Evolutionary conservation across 148 eudicot genomes (phyloP), one percentile per base, ranked within the genome.

Genomic region (Cornus kousa): DNA sequence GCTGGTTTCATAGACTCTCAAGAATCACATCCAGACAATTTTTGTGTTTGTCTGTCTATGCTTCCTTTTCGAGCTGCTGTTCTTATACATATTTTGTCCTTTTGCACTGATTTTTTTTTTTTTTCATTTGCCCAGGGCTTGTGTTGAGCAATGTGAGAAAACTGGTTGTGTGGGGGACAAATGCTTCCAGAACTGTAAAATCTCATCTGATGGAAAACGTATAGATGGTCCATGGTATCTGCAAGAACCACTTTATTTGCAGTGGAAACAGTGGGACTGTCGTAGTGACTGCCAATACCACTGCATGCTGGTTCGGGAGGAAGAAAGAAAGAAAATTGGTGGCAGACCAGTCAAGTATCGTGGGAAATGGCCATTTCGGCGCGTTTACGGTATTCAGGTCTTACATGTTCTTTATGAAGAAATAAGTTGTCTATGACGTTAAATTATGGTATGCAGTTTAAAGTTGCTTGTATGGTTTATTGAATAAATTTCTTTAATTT

Each of bases 241-340:
- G 9, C 99, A 95, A 84, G 99, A 95, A 83, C 97, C 99, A 65
- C 97, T 95, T 9, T 95, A 95, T 77, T 76, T 89, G 83, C 88
- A 79, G 60, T 95, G 99, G 99, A 95, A 95, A 86, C 90, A 89
- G 60, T 95, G 99, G 99, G 99, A 89, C 84, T 95, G 99, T 79
- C 87, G 71, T 14, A 87, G 92, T 86, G 94, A 92, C 84, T 95
- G 98, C 75, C 89, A 89, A 79, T 93, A 95, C 83, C 80, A 93
- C 64, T 95, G 98, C 79, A 92, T 95, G 95, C 86, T 95, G 71
- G 79, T 84, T 78, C 86, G 97, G 80, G 98, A 95, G 84, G 91
- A 93, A 80, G 97, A 95, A 78, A 86, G 94, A 83, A 83, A 83
- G 82, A 81, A 78, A 76, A 84, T 85, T 48, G 97, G 98, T 33